Base-by-base conservation (phyloP, 2,329 filamentous ascomycete genomes). In the Pseudogymnoascus sp. region DNA sequence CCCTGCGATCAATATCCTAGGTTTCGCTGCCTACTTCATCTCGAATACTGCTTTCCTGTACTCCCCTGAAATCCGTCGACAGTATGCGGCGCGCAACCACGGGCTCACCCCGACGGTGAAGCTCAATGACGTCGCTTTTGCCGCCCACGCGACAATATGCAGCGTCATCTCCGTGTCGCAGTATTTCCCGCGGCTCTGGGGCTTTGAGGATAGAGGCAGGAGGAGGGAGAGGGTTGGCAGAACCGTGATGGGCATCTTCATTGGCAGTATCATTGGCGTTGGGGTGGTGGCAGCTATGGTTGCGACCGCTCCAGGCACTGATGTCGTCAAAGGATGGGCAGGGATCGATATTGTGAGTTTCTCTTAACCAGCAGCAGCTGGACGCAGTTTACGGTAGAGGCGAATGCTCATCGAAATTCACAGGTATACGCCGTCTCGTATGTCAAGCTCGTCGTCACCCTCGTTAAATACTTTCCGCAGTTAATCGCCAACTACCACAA, bases 401-500 rank as follows among this genome's bases (percentile, higher is more conserved):
- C 44, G 9, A 61, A 47, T 61, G 8, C 57, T 60, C 3, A 65
- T 73, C 40, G 68, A 77, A 64, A 23, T 42, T 8, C 64, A 62
- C 63, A 73, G 70, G 68, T 85, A 60, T 86, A 87, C 71, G 83
- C 88, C 11, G 78, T 96, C 33, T 91, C 90, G 44, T 96, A 96
- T 73, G 87, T 96, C 73, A 99, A 99, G 78, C 81, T 99, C 35
- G 76, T 93, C 63, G 85, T 96, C 68, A 96, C 93, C 0, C 78
- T 97, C 26, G 83, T 96, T 76, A 99, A 99, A 78, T 97, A 97
- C 76, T 87, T 91, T 57, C 95, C 95, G 4, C 92, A 96, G 79
- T 85, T 90, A 38, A 81, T 89, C 71, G 82, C 88, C 69, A 97
- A 97, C 78, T 92, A 88, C 74, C 86, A 87, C 70, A 91, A 93